Evolutionary conservation across 1,139 yeast genomes (phyloP), one percentile per base, ranked within the genome.

Genomic region (Yamadazyma friedrichii): DNA sequence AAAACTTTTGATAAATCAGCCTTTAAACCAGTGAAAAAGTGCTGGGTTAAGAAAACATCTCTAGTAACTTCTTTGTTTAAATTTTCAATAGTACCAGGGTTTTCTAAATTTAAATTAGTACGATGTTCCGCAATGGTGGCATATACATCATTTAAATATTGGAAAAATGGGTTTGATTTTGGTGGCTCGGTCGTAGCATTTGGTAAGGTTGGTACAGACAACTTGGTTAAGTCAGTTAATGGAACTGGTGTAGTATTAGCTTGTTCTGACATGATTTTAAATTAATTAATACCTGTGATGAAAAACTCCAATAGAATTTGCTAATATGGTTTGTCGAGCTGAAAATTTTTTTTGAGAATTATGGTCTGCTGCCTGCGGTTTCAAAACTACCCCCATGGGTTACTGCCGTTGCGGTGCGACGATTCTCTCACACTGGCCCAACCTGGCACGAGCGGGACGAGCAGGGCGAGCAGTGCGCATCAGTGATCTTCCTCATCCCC

Each of bases 31-130:
- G 96, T 86, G 78, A 93, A 93, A 67, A 84, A 84, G 71, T 88
- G 87, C 62, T 89, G 95, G 62, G 78, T 82, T 59, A 89, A 78
- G 62, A 93, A 88, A 31, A 91, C 97, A 63, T 91, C 98, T 67
- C 93, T 84, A 51, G 91, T 72, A 44, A 89, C 96, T 68, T 93
- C 98, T 70, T 88, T 88, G 74, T 82, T 85, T 64, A 93, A 74
- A 72, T 89, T 88, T 72, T 93, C 98, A 63, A 88, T 81, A 50
- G 96, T 85, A 53, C 98, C 98, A 41, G 98, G 98, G 70, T 89
- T 88, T 54, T 80, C 70, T 60, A 93, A 79, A 44, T 89, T 88
- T 50, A 91, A 76, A 9, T 94, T 81, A 46, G 78, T 75, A 65
- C 98, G 83, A 64, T 91, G 95, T 55, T 82, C 83, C 49, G 80